Base-by-base conservation (phyloP, 2,329 filamentous ascomycete species). In the Zalaria sp. region DNA sequence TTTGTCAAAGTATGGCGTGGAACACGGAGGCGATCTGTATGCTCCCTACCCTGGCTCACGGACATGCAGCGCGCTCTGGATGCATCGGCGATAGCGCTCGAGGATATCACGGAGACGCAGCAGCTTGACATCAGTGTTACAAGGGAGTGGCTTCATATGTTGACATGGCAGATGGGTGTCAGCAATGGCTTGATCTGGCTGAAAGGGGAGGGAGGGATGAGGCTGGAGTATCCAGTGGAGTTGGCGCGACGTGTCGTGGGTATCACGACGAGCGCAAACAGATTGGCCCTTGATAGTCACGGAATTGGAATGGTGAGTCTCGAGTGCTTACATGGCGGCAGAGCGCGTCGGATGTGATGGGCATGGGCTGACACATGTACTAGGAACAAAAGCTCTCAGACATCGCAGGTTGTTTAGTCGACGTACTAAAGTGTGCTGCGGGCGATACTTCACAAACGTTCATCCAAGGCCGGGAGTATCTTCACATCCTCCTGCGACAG, bases 81-180 rank as follows among this genome's bases (percentile, higher is more conserved):
- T 35, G 50, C 53, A 2, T 53, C 53, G 6, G 57, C 53, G 4
- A 44, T 52, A 10, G 47, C 50, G 4, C 46, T 54, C 26, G 51
- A 49, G 8, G 46, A 54, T 5, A 42, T 58, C 5, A 56, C 50
- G 5, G 57, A 60, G 40, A 59, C 56, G n/a, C 56, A 59, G 39
- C 53, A 53, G 18, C 44, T 60, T 11, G 57, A 60, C 41, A 59
- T 60, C 18, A 46, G 46, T 35, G 47, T 60, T 3, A 57, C 56
- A 5, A 41, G 57, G 37, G 56, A 59, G 38, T 60, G 57, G 57
- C 40, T 60, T 5, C 57, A 60, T 38, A 53, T 60, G 4, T 42
- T 60, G n/a, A 55, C 57, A 5, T 60, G 57, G 57, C 57, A 60
- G 40, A 57, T 60, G 53, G 57, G 57, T 7, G 57, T 60, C 11